Base-by-base conservation (phyloP, 768 basidiomycete species). In the Rhizopogon vesiculosus region DNA sequence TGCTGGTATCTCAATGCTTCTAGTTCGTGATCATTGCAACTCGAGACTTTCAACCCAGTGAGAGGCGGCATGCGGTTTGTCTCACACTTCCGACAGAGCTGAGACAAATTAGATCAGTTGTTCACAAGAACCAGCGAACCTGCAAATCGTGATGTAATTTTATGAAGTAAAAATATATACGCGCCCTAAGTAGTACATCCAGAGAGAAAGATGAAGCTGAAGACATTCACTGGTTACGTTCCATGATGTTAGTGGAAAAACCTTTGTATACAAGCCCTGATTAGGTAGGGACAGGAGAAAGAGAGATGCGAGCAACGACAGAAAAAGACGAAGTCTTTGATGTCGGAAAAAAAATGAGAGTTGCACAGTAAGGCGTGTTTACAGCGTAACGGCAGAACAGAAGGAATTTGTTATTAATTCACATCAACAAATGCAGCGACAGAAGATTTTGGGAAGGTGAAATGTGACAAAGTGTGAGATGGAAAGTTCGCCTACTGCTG, bases 401-500 rank as follows among this genome's bases (percentile, higher is more conserved):
- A 9, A 25, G 33, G 19, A 12, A 19, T 33, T 49, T 25, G 38
- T 25, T 49, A 49, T 49, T 49, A 49, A 38, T 49, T 49, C 48
- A 49, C 39, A 35, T 49, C 22, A 49, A 49, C 48, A 22, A 46
- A 49, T 49, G 48, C 48, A 49, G 22, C 48, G 8, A 49, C 19
- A 49, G 35, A 49, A 35, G 22, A n/a, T 49, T 49, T 42, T 49
- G 35, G 19, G 48, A 35, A 35, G 18, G 46, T 35, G 33, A 33
- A 33, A 19, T 35, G 33, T 48, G 31, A 19, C 46, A 35, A 35
- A 38, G 22, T 22, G 35, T 38, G 22, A 38, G 19, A 49, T 49
- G 19, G 48, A 9, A 38, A 25, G 35, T 49, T 29, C 56, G 49
- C 64, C 72, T 74, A 94, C 86, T 94, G 92, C 69, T 93, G 89